These are phyloP conservation scores for Boletus sp. DNA, from an alignment of 768 basidiomycete genomes.

Conservation along the genomic window DNA sequence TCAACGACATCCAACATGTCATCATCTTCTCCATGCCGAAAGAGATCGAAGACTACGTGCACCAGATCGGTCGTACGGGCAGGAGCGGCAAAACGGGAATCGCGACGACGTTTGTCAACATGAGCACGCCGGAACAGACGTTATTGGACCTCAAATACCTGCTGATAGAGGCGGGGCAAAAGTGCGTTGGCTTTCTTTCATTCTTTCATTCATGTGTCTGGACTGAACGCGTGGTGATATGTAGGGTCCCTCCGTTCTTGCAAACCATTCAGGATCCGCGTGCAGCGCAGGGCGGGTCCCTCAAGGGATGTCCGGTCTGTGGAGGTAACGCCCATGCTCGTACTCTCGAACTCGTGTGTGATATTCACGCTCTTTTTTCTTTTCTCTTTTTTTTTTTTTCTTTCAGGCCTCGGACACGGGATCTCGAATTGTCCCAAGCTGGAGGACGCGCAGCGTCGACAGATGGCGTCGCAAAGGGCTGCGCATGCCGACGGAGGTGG, in stretches of 20 bases:
- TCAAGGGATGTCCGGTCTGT: conserved; percentile 93
- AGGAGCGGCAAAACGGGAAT: conserved; percentile 98
- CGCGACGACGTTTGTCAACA: conserved; percentile 98
- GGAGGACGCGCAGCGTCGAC: conserved; percentile 87
- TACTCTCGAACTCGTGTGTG: not conserved
- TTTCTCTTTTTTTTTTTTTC: not conserved
- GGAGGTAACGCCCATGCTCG: conserved; percentile 55
- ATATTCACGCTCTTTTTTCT: not conserved
- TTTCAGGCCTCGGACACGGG: conserved; percentile 84
- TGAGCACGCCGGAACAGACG: conserved; percentile 96
- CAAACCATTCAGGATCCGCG: conserved; percentile 88
- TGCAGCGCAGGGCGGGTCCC: conserved; percentile 66
- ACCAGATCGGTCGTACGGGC: conserved; percentile 98
- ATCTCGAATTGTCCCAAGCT: conserved; percentile 96
- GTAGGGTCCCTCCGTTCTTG: conserved; percentile 91
- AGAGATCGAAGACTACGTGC: conserved; percentile 99
- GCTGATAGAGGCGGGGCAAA: conserved; percentile 95
- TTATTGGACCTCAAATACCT: conserved; percentile 95
- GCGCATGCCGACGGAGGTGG: conserved; percentile 59
- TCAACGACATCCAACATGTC: conserved; percentile 98
- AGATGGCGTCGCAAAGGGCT: conserved; percentile 83
- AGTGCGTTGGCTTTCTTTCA: conserved; percentile 50
- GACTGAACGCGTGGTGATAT: not conserved
- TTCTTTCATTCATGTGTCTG: not conserved
- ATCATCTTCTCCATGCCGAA: conserved; percentile 99